Evolutionary conservation across 768 basidiomycete species (phyloP).

Genomic region (Mycena venus): DNA sequence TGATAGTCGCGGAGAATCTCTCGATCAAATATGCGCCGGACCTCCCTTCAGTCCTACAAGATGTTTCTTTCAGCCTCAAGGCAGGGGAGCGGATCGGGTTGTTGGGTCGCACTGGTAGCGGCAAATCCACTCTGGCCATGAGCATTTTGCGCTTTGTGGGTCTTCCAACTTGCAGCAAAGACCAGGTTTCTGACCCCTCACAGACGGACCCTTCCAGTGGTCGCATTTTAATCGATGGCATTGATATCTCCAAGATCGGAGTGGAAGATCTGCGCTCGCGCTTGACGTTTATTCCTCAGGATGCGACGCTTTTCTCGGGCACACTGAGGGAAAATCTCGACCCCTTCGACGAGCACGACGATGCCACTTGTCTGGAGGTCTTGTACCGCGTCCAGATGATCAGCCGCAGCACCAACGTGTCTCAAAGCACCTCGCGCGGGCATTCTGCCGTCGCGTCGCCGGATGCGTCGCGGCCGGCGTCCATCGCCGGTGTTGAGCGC

Average conservation of each 20-base stretch:
- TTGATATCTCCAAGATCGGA: slow-evolving; percentile 76
- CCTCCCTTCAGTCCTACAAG: slow-evolving; percentile 83
- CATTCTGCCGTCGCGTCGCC: slow-evolving; percentile 63
- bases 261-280: slow-evolving; percentile 51
- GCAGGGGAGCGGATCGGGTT: slow-evolving; percentile 85
- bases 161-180: not conserved
- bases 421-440: slow-evolving; percentile 63
- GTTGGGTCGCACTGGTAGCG: slow-evolving; percentile 72
- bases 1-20: slow-evolving; percentile 82
- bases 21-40: slow-evolving; percentile 89
- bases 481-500: slow-evolving; percentile 52
- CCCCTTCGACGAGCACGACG: slow-evolving; percentile 71
- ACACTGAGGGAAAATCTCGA: slow-evolving; percentile 47
- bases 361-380: slow-evolving; percentile 84
- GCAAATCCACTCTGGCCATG: slow-evolving; percentile 77
- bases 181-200: not conserved
- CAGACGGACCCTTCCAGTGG: slow-evolving; percentile 73
- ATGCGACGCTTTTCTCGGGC: slow-evolving; percentile 73
- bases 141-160: slow-evolving; percentile 73
- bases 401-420: slow-evolving; percentile 59
- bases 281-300: slow-evolving; percentile 65
- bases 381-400: slow-evolving; percentile 87
- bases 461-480: slow-evolving; percentile 56
- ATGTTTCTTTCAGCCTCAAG: slow-evolving; percentile 80
- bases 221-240: slow-evolving; percentile 72